Percentiles rank a stretch among this genome's conserved stretches.
phyloP scores from a whole-genome alignment of 345 rosid genomes.

The Garcia nutans region DNA sequence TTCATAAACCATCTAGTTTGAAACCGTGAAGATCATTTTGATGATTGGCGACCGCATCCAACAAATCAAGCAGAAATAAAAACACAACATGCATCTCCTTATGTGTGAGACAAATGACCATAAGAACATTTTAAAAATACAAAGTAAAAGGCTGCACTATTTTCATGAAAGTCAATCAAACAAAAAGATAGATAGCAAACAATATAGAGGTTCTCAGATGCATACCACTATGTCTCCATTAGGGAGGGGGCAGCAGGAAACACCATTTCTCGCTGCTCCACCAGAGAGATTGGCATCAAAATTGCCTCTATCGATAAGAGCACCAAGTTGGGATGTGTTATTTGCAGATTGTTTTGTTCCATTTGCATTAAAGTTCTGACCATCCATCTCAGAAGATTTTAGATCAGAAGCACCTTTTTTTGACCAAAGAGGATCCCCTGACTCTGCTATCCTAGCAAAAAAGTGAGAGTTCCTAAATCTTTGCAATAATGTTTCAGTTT shows the following conservation, averaged over 20 bases:
- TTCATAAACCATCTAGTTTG: not conserved
- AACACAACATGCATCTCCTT: slow-evolving; percentile 7
- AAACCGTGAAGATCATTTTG: not conserved
- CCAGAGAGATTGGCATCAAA: slow-evolving; percentile 73
- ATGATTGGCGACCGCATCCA: slow-evolving; percentile 8
- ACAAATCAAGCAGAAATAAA: slow-evolving; percentile 7
- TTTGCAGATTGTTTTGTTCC: slow-evolving; percentile 28
- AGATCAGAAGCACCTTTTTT: slow-evolving; percentile 45
- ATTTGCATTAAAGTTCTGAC: slow-evolving; percentile 22
- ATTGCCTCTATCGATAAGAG: slow-evolving; percentile 78
- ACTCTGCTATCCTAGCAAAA: slow-evolving; percentile 89
- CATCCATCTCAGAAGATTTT: slow-evolving; percentile 37
- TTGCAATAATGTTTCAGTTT: slow-evolving; percentile 64
- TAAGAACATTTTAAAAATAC: not conserved
- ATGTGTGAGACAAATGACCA: slow-evolving; percentile 2
- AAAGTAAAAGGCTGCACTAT: not conserved
- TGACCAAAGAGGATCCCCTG: slow-evolving; percentile 84
- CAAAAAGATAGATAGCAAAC: slow-evolving; percentile 7
- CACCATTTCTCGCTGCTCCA: slow-evolving; percentile 78
- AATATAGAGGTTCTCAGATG: slow-evolving; percentile 28
- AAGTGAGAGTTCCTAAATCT: slow-evolving; percentile 90
- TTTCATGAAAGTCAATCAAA: slow-evolving; percentile 8
- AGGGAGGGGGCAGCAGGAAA: slow-evolving; percentile 72
- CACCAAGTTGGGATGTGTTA: slow-evolving; percentile 42
- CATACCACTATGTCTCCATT: slow-evolving; percentile 99